Evolutionary conservation across 208 protist species (phyloP).

Genomic region (Crithidia bombi): DNA sequence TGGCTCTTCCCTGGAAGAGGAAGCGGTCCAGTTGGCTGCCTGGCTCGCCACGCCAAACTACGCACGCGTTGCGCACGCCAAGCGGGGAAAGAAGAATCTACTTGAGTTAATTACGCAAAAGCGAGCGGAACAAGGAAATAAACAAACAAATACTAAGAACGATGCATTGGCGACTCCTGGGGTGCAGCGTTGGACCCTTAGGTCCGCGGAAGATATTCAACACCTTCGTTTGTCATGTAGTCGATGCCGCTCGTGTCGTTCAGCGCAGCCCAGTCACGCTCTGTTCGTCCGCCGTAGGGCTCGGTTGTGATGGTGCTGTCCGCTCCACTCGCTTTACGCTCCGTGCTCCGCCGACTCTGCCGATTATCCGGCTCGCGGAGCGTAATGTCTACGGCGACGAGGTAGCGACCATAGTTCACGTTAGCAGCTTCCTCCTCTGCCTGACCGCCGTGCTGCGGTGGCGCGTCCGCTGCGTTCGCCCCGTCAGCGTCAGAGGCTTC

Average conservation of each 20-base stretch:
- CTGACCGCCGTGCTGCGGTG: neutral
- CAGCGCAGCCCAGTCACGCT: conserved; percentile 18
- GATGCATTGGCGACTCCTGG: neutral
- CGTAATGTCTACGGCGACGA: conserved; percentile 5
- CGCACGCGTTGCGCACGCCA: too few species aligned
- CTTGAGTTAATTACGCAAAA: neutral
- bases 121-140: too few species aligned
- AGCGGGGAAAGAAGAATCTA: too few species aligned
- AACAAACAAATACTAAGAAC: neutral
- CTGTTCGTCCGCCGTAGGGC: conserved; percentile 4
- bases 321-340: neutral
- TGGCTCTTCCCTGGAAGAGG: too few species aligned
- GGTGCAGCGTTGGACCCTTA: neutral
- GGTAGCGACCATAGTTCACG: neutral
- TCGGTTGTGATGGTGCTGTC: neutral
- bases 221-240: conserved; percentile 14
- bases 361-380: neutral
- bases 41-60: too few species aligned
- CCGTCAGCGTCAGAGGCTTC: neutral
- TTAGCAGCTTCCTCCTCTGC: neutral
- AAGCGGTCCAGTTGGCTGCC: too few species aligned
- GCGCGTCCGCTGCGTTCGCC: neutral
- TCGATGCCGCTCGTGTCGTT: conserved; percentile 21
- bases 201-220: neutral
- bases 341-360: neutral